These are phyloP conservation scores for Strobilomyces dryophilus DNA, from an alignment of 768 basidiomycete genomes.

Conservation along the genomic window DNA sequence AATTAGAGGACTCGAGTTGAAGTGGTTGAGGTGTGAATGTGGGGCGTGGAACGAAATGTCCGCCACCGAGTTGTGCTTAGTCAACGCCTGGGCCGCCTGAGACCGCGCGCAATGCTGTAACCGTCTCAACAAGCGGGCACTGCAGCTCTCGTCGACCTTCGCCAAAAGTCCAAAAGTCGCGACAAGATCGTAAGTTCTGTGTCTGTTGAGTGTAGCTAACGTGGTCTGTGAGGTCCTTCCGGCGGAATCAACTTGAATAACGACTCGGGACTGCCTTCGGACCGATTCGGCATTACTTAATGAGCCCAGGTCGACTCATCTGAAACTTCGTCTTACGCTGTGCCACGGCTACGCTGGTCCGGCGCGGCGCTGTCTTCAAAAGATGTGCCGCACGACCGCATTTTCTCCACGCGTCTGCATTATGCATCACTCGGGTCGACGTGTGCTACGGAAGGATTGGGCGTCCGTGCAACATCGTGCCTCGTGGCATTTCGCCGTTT, in stretches of 20 bases:
- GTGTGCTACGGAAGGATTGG: too few species aligned
- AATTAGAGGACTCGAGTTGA: conserved; percentile 3
- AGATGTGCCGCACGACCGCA: too few species aligned
- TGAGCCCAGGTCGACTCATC: too few species aligned
- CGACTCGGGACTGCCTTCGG: neutral
- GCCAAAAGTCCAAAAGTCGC: neutral
- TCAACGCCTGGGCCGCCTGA: conserved; percentile 8
- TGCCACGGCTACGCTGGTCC: too few species aligned
- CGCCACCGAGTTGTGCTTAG: conserved; percentile 23
- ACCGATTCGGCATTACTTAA: neutral
- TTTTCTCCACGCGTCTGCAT: too few species aligned
- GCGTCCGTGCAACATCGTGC: too few species aligned
- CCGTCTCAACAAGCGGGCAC: too few species aligned
- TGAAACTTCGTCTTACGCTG: too few species aligned
- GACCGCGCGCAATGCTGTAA: neutral
- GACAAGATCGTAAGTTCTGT: neutral
- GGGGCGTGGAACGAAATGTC: conserved; percentile 8
- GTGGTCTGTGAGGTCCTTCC: neutral
- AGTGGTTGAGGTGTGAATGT: conserved; percentile 8
- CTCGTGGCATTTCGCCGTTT: too few species aligned
- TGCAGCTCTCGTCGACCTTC: neutral
- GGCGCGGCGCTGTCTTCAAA: too few species aligned
- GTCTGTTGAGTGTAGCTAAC: neutral
- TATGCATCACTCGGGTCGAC: too few species aligned
- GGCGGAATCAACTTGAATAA: neutral